Evolutionary conservation across 2,329 filamentous ascomycete species (phyloP), one percentile per base, ranked within the genome.

Genomic region (Microcyclospora pomicola): DNA sequence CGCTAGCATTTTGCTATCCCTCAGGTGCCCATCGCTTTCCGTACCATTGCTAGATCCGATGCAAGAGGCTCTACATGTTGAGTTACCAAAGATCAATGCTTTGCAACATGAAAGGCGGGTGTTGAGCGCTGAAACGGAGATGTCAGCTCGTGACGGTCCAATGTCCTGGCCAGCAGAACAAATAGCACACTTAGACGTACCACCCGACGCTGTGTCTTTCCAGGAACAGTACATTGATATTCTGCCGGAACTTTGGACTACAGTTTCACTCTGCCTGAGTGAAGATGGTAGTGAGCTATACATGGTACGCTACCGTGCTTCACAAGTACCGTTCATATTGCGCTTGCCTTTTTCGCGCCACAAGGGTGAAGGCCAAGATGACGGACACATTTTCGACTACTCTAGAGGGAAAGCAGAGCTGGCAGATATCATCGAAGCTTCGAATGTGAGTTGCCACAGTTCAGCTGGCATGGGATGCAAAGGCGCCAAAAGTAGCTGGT

Each of bases 341-440:
- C 79, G 87, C 5, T 67, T 98, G 15, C 91, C 91, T 0, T 72
- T 98, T 15, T 80, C 82, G 48, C 71, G 88, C 31, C 83, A 88
- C 38, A 83, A 77, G 47, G 82, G 80, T 0, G 77, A 86, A 15
- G 85, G 91, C 47, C 73, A 77, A 24, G 84, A 91, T 33, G 82
- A 91, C 14, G 34, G 14, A 31, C 12, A 31, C 38, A 71, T 81
- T 1, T 95, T 96, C 51, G 80, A 78, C 34, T 96, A 93, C 53
- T 72, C 80, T 27, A 77, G 83, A 49, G 88, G 85, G 1, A 80
- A 79, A 40, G 63, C 72, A 6, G 86, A 95, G 56, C 73, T 98
- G 45, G 65, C 77, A 14, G 82, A 93, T 15, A 86, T 98, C 14
- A 83, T 96, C 48, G 65, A 74, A 42, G 66, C 76, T 6, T 85